Conservation (phyloP, 345 rosid species). For the Heritiera littoralis region DNA sequence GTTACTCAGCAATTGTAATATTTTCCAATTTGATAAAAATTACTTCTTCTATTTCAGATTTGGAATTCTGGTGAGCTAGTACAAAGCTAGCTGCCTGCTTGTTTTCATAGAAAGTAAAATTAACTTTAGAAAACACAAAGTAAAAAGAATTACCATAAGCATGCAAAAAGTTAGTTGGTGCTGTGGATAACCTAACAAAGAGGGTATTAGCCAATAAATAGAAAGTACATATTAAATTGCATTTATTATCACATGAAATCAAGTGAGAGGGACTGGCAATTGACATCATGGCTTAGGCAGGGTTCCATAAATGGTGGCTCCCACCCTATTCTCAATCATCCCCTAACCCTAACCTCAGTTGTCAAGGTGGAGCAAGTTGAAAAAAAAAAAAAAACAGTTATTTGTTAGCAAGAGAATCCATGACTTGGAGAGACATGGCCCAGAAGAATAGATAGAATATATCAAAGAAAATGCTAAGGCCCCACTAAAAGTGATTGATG, state of each 20-base stretch:
- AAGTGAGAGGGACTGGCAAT: too few species aligned
- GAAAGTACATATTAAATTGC: too few species aligned
- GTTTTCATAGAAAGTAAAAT: too few species aligned
- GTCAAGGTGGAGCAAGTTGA: neutral
- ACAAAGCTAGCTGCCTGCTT: too few species aligned
- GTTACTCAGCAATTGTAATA: neutral
- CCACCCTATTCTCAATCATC: neutral
- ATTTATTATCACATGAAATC: too few species aligned
- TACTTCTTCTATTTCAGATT: neutral
- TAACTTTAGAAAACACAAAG: too few species aligned
- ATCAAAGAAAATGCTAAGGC: neutral
- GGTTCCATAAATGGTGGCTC: neutral
- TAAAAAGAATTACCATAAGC: too few species aligned
- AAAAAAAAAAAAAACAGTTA: neutral
- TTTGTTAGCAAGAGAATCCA: neutral
- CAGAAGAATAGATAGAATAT: neutral
- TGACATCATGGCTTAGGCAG: neutral
- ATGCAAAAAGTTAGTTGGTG: too few species aligned
- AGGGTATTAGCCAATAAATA: neutral
- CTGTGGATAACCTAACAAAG: too few species aligned
- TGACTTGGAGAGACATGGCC: neutral
- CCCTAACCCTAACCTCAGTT: too few species aligned
- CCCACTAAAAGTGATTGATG: constrained; percentile 4
- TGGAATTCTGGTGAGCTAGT: too few species aligned
- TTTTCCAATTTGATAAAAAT: neutral